A percentile compares a stretch with the other conserved stretches of the same genome.
phyloP scores from a whole-genome alignment of 768 basidiomycete genomes.

The Gymnopilus junonius region DNA sequence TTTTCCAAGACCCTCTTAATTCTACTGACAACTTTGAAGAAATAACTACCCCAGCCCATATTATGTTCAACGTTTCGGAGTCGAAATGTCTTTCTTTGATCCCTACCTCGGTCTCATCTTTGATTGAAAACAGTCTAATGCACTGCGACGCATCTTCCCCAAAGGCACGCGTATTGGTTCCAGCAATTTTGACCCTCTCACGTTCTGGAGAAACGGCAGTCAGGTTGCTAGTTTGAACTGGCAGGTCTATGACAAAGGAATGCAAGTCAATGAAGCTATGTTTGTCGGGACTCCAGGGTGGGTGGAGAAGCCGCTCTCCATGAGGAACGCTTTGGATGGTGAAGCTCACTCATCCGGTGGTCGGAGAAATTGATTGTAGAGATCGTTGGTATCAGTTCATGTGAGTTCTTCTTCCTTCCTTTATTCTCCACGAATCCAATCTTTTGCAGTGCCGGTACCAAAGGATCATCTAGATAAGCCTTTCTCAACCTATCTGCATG shows the following conservation, averaged over 20 bases:
- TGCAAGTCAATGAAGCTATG: slow-evolving; percentile 68
- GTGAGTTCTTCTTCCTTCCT: slow-evolving; percentile 37
- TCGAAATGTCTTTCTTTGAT: slow-evolving; percentile 44
- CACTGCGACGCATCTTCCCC: slow-evolving; percentile 63
- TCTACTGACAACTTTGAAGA: neutral
- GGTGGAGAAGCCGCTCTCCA: slow-evolving; percentile 51
- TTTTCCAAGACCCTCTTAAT: neutral
- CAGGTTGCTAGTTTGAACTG: slow-evolving; percentile 65
- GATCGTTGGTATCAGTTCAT: slow-evolving; percentile 48
- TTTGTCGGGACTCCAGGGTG: slow-evolving; percentile 61
- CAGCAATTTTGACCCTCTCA: slow-evolving; percentile 54
- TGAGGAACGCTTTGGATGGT: slow-evolving; percentile 22
- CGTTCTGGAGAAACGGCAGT: slow-evolving; percentile 60
- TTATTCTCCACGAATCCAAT: neutral
- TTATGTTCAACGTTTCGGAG: slow-evolving; percentile 69
- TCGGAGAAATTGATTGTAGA: slow-evolving; percentile 20
- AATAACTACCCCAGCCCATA: slow-evolving; percentile 49
- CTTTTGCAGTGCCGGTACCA: slow-evolving; percentile 48
- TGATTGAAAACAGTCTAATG: slow-evolving; percentile 44
- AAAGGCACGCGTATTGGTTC: slow-evolving; percentile 59
- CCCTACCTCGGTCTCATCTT: slow-evolving; percentile 35
- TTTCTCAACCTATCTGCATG: slow-evolving; percentile 48
- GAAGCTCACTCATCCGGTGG: slow-evolving; percentile 21
- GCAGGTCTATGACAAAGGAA: slow-evolving; percentile 61
- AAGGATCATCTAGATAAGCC: slow-evolving; percentile 40